These are phyloP conservation scores for Umbelopsis sp. DNA, from an alignment of 192 early-diverging fungal species.

Conservation along the genomic window DNA sequence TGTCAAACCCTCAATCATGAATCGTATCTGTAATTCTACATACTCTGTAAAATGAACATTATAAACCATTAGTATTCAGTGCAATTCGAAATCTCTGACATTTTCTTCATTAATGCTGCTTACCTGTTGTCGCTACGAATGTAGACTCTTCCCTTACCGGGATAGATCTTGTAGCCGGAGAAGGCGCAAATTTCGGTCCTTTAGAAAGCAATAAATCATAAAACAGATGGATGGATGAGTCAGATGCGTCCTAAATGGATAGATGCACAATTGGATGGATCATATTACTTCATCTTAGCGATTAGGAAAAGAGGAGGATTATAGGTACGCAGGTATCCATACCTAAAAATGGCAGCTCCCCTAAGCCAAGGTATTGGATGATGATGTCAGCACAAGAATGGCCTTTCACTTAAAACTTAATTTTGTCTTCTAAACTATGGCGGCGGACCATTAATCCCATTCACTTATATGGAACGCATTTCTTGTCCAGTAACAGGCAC, in stretches of 20 bases:
- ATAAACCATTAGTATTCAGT: constrained; percentile 9
- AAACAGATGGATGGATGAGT: constrained; percentile 8
- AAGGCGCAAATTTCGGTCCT: constrained; percentile 95
- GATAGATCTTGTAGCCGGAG: constrained; percentile 99
- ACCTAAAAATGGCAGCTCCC: background rate
- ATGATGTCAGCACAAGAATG: background rate
- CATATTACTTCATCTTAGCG: constrained; percentile 9
- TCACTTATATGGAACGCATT: no score
- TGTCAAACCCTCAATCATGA: background rate
- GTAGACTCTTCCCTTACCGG: constrained; percentile 94
- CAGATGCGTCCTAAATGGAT: background rate
- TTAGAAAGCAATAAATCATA: constrained; percentile 8
- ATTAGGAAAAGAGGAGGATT: constrained; percentile 14
- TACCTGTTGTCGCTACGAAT: constrained; percentile 86
- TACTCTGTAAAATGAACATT: constrained; percentile 36
- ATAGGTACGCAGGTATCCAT: background rate
- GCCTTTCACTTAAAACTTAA: background rate
- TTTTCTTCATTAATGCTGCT: background rate
- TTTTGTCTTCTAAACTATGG: background rate
- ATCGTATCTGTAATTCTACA: background rate
- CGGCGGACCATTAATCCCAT: no score
- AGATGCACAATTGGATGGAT: background rate
- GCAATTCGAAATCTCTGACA: background rate
- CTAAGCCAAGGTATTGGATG: background rate
- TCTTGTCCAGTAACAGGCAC: no score